phyloP scores from a whole-genome alignment of 441 rosid genomes.

The Pelargonium myrrhifolium region DNA sequence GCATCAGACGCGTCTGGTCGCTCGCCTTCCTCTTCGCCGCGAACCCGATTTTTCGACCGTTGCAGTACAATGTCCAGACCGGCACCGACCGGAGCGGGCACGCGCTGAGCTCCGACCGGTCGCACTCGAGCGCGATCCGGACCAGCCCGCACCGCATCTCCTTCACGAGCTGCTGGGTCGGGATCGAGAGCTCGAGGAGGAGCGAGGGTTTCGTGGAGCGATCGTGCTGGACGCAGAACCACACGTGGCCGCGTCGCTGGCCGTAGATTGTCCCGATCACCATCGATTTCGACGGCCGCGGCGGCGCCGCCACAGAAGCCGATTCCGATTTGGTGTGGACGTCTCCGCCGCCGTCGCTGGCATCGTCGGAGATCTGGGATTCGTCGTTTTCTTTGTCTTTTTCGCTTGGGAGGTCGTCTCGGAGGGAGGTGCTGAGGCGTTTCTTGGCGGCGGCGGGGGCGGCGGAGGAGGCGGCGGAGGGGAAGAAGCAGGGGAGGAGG shows the following conservation, averaged over 20 bases:
- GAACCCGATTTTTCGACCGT: constrained; percentile 57
- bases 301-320: no score
- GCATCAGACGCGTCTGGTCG: constrained; percentile 36
- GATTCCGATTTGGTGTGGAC: no score
- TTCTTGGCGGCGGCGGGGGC: constrained; percentile 36
- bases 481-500: constrained; percentile 60
- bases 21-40: constrained; percentile 43
- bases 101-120: constrained; percentile 36
- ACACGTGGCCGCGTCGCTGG: constrained; percentile 70
- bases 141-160: constrained; percentile 72
- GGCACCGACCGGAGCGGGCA: constrained; percentile 63
- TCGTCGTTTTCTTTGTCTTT: constrained; percentile 16
- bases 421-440: constrained; percentile 65
- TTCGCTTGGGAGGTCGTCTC: constrained; percentile 37
- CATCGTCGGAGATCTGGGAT: constrained; percentile 24
- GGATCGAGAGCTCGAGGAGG: constrained; percentile 65
- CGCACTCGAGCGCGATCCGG: constrained; percentile 67
- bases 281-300: constrained; percentile 71
- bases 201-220: constrained; percentile 60
- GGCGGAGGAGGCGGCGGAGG: constrained; percentile 14
- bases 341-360: no score
- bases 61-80: constrained; percentile 59
- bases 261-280: constrained; percentile 81
- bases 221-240: constrained; percentile 72
- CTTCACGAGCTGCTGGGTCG: constrained; percentile 51